phyloP scores from a whole-genome alignment of 176 grass and related monocot species.

The Eleusine indica region DNA sequence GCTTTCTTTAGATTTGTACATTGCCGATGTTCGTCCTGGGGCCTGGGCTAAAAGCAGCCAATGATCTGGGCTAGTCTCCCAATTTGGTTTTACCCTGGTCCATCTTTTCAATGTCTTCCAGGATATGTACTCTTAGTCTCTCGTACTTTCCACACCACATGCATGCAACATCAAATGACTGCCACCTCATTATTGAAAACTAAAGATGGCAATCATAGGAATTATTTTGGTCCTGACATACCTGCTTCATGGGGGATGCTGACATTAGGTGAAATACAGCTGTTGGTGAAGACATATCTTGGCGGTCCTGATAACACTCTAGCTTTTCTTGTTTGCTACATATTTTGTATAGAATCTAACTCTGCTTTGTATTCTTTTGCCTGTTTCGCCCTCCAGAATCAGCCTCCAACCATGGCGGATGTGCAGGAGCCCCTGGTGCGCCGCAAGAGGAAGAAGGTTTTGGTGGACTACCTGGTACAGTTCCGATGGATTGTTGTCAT shows the following conservation, averaged over 20 bases:
- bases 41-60: not conserved
- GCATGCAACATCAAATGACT: not conserved
- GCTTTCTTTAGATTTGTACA: not conserved
- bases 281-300: not conserved
- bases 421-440: constrained; percentile 59
- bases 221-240: not conserved
- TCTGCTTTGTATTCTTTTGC: not conserved
- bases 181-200: not conserved
- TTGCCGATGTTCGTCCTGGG: not conserved
- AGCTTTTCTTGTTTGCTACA: not conserved
- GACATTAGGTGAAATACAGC: not conserved
- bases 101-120: not conserved
- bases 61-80: not conserved
- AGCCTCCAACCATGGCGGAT: constrained; percentile 68
- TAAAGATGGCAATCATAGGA: not conserved
- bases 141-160: not conserved
- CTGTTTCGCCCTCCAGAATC: not conserved
- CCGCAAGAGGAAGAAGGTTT: constrained; percentile 70
- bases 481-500: constrained; percentile 90
- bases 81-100: not conserved
- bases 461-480: constrained; percentile 79
- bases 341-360: not conserved
- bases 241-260: not conserved
- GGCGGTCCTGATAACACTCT: not conserved
- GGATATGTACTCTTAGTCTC: not conserved